These are phyloP conservation scores for Byssochlamys sp. DNA, from an alignment of 2,329 filamentous ascomycete species.

Conservation along the genomic window DNA sequence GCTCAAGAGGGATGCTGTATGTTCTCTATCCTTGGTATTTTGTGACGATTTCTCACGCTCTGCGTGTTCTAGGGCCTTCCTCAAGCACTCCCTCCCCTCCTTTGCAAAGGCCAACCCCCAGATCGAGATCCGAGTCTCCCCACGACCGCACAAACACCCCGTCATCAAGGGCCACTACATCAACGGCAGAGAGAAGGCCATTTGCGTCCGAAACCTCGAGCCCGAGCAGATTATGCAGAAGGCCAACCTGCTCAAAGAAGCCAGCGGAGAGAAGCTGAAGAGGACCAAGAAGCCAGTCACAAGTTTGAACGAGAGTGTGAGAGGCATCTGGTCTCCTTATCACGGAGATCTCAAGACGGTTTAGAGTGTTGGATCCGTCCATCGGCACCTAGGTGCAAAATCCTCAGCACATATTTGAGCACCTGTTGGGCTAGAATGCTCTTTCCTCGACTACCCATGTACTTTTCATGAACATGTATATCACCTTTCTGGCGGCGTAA, in stretches of 20 bases:
- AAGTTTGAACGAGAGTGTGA: constrained; percentile 55
- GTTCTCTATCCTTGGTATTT: constrained; percentile 16
- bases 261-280: constrained; percentile 42
- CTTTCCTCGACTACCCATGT: not conserved
- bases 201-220: constrained; percentile 82
- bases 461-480: not conserved
- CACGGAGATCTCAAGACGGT: constrained; percentile 47
- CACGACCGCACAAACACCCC: constrained; percentile 80
- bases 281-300: constrained; percentile 49
- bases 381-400: not conserved
- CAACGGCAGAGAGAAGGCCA: constrained; percentile 73
- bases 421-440: constrained; percentile 6
- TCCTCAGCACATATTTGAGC: constrained; percentile 9
- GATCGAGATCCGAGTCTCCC: constrained; percentile 85
- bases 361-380: constrained; percentile 19
- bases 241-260: constrained; percentile 42
- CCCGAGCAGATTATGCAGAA: constrained; percentile 73
- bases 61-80: constrained; percentile 55
- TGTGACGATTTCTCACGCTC: not conserved
- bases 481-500: not conserved
- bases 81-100: constrained; percentile 62
- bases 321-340: constrained; percentile 57
- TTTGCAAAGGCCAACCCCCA: constrained; percentile 77
- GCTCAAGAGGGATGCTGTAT: constrained; percentile 89
- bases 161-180: constrained; percentile 84